Percentiles rank a stretch among this genome's conserved stretches.
Evolutionary conservation across 2,329 filamentous ascomycete species (phyloP).

Genomic region (Colletotrichum magnum): DNA sequence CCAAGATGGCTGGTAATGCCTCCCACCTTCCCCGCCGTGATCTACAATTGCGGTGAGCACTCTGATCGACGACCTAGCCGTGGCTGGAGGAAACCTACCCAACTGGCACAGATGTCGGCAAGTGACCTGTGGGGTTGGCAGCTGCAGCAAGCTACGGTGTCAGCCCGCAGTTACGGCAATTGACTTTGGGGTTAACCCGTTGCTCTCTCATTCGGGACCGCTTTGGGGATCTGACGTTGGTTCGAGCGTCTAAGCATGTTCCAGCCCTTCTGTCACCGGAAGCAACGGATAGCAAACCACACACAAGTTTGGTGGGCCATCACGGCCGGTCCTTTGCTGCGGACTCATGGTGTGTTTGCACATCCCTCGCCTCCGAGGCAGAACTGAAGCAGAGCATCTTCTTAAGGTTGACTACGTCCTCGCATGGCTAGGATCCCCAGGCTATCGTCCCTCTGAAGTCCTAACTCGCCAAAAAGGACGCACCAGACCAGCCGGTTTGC

Average conservation of each 20-base stretch:
- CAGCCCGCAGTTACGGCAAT: conserved; percentile 15
- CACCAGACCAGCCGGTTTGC: too few species aligned
- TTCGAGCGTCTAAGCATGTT: neutral
- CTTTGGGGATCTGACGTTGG: neutral
- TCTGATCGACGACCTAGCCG: conserved; percentile 13
- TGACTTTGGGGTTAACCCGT: conserved; percentile 12
- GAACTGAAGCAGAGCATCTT: conserved; percentile 9
- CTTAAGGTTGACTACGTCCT: conserved; percentile 2
- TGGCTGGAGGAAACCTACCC: neutral
- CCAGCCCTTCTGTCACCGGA: neutral
- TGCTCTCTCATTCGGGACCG: neutral
- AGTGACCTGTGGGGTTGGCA: conserved; percentile 3
- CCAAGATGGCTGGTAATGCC: neutral
- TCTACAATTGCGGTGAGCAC: conserved; percentile 27
- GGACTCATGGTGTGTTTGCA: neutral
- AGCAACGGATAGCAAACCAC: neutral
- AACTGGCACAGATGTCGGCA: neutral
- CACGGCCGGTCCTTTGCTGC: conserved; percentile 2
- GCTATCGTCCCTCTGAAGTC: neutral
- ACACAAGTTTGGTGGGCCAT: neutral
- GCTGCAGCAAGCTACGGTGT: neutral
- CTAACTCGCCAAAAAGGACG: too few species aligned
- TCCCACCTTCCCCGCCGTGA: conserved; percentile 3
- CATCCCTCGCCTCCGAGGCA: conserved; percentile 5
- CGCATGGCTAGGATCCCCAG: conserved; percentile 7